These are phyloP conservation scores for Cyanidiococcus yangmingshanensis DNA, from an alignment of 23 red algal genomes.

Conservation along the genomic window DNA sequence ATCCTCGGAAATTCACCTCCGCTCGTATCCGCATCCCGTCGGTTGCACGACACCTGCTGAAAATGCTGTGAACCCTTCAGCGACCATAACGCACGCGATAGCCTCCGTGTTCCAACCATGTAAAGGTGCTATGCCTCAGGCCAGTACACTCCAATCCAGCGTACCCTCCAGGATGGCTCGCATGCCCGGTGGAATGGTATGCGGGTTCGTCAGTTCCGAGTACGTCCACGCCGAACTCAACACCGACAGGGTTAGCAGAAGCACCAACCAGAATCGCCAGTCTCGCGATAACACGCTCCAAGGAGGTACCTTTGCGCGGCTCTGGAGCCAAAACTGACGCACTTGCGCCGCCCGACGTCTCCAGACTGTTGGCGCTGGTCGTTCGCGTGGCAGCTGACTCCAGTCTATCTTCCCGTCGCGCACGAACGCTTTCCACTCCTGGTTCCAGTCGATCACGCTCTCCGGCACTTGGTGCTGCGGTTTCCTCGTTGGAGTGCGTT, in stretches of 20 bases:
- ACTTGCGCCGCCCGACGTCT: constrained; percentile 32
- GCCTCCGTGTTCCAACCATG: no score
- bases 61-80: no score
- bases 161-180: background rate
- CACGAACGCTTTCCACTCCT: constrained; percentile 36
- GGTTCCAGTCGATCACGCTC: constrained; percentile 58
- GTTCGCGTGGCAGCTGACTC: constrained; percentile 19
- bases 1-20: no score
- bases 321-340: background rate
- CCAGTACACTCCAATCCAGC: background rate
- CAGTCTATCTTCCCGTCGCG: constrained; percentile 17
- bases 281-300: constrained; percentile 27
- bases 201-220: background rate
- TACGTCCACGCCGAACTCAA: constrained; percentile 6
- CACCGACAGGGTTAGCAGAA: constrained; percentile 12
- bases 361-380: background rate
- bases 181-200: background rate
- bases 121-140: background rate
- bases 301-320: background rate
- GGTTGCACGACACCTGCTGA: no score
- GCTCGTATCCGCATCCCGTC: no score
- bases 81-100: no score
- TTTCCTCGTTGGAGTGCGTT: background rate
- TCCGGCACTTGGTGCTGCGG: constrained; percentile 43
- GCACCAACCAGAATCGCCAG: constrained; percentile 67